These are phyloP conservation scores for Combretum micranthum DNA, from an alignment of 345 rosid genomes.

Conservation along the genomic window DNA sequence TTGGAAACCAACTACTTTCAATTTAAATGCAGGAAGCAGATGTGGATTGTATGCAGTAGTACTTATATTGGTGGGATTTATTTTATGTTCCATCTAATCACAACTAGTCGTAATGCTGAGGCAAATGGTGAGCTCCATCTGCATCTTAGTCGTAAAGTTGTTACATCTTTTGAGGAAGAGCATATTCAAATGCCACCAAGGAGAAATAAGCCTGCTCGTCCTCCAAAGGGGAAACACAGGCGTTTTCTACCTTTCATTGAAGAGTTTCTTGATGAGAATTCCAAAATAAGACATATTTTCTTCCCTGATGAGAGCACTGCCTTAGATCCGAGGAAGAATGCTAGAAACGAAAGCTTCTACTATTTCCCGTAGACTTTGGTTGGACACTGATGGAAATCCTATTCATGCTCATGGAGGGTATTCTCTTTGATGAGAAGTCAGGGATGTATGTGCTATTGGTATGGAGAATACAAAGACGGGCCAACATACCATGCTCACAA, in stretches of 20 bases:
- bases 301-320: conserved; percentile 64
- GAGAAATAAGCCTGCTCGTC: conserved; percentile 63
- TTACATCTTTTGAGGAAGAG: conserved; percentile 59
- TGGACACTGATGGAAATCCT: conserved; percentile 82
- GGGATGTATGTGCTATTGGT: conserved; percentile 76
- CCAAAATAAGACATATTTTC: conserved; percentile 59
- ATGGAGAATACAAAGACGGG: conserved; percentile 93
- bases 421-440: conserved; percentile 52
- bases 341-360: conserved; percentile 44
- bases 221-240: conserved; percentile 21
- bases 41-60: conserved; percentile 39
- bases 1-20: conserved; percentile 77
- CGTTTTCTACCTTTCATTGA: conserved; percentile 57
- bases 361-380: conserved; percentile 76
- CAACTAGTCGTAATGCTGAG: conserved; percentile 28
- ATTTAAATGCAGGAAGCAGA: conserved; percentile 84
- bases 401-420: conserved; percentile 96
- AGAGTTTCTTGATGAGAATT: conserved; percentile 88
- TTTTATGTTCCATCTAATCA: conserved; percentile 47
- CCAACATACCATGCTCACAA: conserved; percentile 81
- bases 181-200: conserved; percentile 56
- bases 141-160: conserved; percentile 41
- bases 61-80: conserved; percentile 71
- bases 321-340: conserved; percentile 45
- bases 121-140: conserved; percentile 29